Percentiles rank a stretch among this genome's conserved stretches.
phyloP scores from a whole-genome alignment of 805 yeast species.

The Hanseniaspora taiwanica region DNA sequence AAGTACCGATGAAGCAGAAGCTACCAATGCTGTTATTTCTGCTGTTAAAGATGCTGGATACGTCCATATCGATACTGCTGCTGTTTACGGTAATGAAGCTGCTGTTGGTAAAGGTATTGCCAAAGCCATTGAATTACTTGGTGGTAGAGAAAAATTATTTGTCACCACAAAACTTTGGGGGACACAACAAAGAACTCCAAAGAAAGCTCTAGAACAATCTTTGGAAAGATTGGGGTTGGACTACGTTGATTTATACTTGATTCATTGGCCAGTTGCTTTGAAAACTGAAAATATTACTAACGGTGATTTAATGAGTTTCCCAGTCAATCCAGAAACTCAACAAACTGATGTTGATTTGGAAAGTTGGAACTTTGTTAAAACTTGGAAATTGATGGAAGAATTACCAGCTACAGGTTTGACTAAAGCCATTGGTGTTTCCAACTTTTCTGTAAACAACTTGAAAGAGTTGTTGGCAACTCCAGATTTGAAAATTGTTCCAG shows the following conservation, averaged over 20 bases:
- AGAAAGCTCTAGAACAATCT: slow-evolving; percentile 41
- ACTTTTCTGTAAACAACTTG: slow-evolving; percentile 44
- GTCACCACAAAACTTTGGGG: slow-evolving; percentile 63
- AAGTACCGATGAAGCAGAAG: slow-evolving; percentile 41
- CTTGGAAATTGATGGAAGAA: slow-evolving; percentile 53
- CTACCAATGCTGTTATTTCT: slow-evolving; percentile 39
- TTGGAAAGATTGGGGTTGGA: slow-evolving; percentile 52
- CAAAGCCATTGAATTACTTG: slow-evolving; percentile 6
- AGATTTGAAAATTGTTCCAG: slow-evolving; percentile 45
- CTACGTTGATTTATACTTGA: slow-evolving; percentile 63
- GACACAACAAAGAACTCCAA: slow-evolving; percentile 36
- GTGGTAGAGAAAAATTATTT: slow-evolving; percentile 35
- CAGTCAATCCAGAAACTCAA: slow-evolving; percentile 23
- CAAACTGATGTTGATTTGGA: slow-evolving; percentile 25
- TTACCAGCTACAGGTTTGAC: slow-evolving; percentile 36
- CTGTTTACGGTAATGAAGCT: slow-evolving; percentile 52
- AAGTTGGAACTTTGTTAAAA: slow-evolving; percentile 35
- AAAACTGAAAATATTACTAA: slow-evolving; percentile 28
- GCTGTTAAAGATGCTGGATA: slow-evolving; percentile 51
- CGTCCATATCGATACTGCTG: slow-evolving; percentile 70
- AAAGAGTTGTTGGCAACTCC: slow-evolving; percentile 36
- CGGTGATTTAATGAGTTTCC: slow-evolving; percentile 20
- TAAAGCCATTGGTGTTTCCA: slow-evolving; percentile 66
- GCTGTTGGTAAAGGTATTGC: slow-evolving; percentile 42
- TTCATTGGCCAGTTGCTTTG: slow-evolving; percentile 72